Evolutionary conservation across 2,329 filamentous ascomycete genomes (phyloP), one percentile per base, ranked within the genome.

Genomic region (Exophiala viscosa): DNA sequence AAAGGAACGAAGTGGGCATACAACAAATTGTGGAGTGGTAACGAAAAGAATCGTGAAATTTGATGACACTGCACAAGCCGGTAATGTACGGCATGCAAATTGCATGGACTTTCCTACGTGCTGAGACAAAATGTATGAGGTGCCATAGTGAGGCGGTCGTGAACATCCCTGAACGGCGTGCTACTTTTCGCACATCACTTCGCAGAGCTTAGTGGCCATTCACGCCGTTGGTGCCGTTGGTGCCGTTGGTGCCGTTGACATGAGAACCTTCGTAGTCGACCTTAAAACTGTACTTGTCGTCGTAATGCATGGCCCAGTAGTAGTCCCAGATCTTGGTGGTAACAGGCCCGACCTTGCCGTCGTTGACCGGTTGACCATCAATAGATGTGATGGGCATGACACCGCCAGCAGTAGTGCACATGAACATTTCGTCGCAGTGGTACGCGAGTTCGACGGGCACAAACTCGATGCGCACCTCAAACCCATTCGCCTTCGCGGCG

Each of bases 351-450:
- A 78, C 50, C 58, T 71, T 68, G 0, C 75, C 76, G 48, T 66
- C 66, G 2, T 66, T 68, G 0, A 79, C 64, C 0, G 67, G 66
- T 46, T 68, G 57, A 0, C 70, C 75, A 59, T 80, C 77, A 2
- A 79, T 62, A 0, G 48, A 54, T 0, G 74, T 77, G 20, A 80
- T 77, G 0, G 76, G 76, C 76, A 79, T 79, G 14, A 79, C 70
- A 0, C 77, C 77, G 1, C 77, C 77, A 0, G 77, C 76, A 11
- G 77, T 79, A 0, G 76, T 79, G 54, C 70, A 77, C 75, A 78
- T 78, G 28, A 80, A 72, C 3, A 78, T 69, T 64, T 80, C 77
- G 50, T 80, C 76, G 0, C 66, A 64, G 5, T 69, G 45, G 42
- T 77, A 78, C 0, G 65, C 68, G 33, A 67, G 8, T 11, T 73